These are phyloP conservation scores for Bruguiera gymnorhiza DNA, from an alignment of 345 rosid genomes.

Conservation along the genomic window DNA sequence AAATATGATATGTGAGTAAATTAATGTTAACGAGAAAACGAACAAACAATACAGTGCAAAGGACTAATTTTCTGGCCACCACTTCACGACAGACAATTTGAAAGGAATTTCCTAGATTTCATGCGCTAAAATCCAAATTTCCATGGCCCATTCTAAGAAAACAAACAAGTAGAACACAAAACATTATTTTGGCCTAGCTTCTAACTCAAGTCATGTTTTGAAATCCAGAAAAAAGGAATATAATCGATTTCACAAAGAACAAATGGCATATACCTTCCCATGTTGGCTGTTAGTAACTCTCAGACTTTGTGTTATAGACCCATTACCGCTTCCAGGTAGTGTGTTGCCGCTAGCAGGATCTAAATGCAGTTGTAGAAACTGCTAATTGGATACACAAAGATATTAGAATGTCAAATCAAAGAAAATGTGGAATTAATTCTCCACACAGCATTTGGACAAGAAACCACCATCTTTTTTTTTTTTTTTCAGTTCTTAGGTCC, in stretches of 20 bases:
- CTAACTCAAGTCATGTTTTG: neutral
- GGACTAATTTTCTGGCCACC: no score
- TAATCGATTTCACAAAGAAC: neutral
- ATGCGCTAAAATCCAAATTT: no score
- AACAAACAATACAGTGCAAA: neutral
- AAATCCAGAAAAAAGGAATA: neutral
- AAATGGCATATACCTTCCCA: constrained; percentile 64
- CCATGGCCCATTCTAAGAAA: neutral
- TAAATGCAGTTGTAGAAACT: constrained; percentile 95
- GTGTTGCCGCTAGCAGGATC: constrained; percentile 86
- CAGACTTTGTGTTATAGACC: constrained; percentile 60
- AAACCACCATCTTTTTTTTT: neutral
- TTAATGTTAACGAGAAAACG: neutral
- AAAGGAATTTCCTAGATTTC: no score
- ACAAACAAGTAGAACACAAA: neutral
- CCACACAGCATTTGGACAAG: neutral
- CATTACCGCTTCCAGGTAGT: constrained; percentile 60
- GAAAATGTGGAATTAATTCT: neutral
- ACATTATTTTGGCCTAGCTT: neutral
- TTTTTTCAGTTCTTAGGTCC: neutral
- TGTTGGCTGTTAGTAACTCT: constrained; percentile 91
- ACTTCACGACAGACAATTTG: no score
- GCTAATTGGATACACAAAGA: constrained; percentile 25
- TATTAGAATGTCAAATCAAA: constrained; percentile 8
- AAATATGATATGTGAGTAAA: neutral